phyloP scores from a whole-genome alignment of 768 basidiomycete genomes.

The Paxillus ammoniavirescens region DNA sequence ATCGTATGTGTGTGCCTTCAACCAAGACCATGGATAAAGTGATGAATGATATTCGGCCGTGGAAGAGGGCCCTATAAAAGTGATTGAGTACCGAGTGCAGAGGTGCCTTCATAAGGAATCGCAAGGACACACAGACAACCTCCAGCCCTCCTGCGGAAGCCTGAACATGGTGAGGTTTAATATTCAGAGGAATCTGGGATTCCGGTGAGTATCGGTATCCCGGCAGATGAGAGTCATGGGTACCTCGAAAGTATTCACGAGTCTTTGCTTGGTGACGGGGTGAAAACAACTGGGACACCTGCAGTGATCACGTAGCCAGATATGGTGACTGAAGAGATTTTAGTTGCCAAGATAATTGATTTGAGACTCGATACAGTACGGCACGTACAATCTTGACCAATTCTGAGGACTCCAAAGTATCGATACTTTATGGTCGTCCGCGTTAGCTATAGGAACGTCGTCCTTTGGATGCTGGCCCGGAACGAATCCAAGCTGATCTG shows the following conservation, averaged over 20 bases:
- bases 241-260: slow-evolving; percentile 84
- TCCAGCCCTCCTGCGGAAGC: slow-evolving; percentile 62
- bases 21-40: slow-evolving; percentile 85
- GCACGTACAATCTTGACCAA: slow-evolving; percentile 76
- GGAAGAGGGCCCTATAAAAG: slow-evolving; percentile 19
- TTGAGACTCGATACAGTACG: not conserved
- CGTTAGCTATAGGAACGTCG: slow-evolving; percentile 52
- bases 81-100: not conserved
- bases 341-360: not conserved
- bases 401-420: slow-evolving; percentile 71
- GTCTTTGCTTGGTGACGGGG: slow-evolving; percentile 83
- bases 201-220: slow-evolving; percentile 1
- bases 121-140: slow-evolving; percentile 61
- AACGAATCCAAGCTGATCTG: slow-evolving; percentile 30
- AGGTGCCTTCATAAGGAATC: not conserved
- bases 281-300: slow-evolving; percentile 87
- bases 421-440: slow-evolving; percentile 59
- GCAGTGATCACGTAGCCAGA: slow-evolving; percentile 93
- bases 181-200: slow-evolving; percentile 69
- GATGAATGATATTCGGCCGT: slow-evolving; percentile 64
- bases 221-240: slow-evolving; percentile 8
- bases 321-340: slow-evolving; percentile 63
- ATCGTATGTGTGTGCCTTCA: slow-evolving; percentile 77
- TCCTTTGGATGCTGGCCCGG: slow-evolving; percentile 11
- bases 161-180: slow-evolving; percentile 60